Percentiles rank a stretch among this genome's conserved stretches.
Evolutionary conservation across 441 rosid genomes (phyloP).

Genomic region (Brassica hybrid): DNA sequence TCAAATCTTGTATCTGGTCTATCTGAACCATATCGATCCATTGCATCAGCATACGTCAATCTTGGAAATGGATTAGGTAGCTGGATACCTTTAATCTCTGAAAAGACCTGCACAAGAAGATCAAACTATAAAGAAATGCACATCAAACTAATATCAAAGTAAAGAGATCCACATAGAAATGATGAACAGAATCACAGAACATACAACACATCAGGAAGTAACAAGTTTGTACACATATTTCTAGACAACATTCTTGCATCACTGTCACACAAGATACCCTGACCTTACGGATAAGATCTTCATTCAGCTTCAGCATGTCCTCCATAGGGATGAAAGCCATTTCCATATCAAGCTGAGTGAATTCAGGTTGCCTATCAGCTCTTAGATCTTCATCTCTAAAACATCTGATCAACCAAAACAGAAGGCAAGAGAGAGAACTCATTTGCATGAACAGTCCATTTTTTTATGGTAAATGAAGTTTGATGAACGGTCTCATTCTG

Average conservation of each 20-base stretch:
- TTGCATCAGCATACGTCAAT: slow-evolving; percentile 91
- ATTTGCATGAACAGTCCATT: background rate
- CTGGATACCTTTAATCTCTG: slow-evolving; percentile 77
- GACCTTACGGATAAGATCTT: slow-evolving; percentile 80
- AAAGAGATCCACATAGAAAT: slow-evolving; percentile 1
- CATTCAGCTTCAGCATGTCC: slow-evolving; percentile 88
- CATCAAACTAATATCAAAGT: slow-evolving; percentile 2
- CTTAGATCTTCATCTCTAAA: slow-evolving; percentile 98
- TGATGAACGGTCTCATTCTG: background rate
- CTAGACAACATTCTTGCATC: slow-evolving; percentile 1
- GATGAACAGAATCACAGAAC: slow-evolving; percentile 2
- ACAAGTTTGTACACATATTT: background rate
- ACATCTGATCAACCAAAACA: slow-evolving; percentile 69
- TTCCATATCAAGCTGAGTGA: slow-evolving; percentile 98
- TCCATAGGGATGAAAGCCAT: slow-evolving; percentile 90
- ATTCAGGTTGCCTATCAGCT: slow-evolving; percentile 99
- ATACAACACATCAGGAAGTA: slow-evolving; percentile 16
- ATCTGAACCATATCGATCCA: slow-evolving; percentile 91
- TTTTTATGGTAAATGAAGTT: slow-evolving; percentile 21
- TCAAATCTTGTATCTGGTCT: slow-evolving; percentile 92
- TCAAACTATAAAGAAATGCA: slow-evolving; percentile 3
- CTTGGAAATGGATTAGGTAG: slow-evolving; percentile 88
- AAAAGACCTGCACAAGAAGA: slow-evolving; percentile 66
- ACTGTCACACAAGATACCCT: slow-evolving; percentile 27
- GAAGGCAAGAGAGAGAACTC: slow-evolving; percentile 44